These are phyloP conservation scores for Pythium graminicola DNA, from an alignment of 352 stramenopile species.

Conservation along the genomic window DNA sequence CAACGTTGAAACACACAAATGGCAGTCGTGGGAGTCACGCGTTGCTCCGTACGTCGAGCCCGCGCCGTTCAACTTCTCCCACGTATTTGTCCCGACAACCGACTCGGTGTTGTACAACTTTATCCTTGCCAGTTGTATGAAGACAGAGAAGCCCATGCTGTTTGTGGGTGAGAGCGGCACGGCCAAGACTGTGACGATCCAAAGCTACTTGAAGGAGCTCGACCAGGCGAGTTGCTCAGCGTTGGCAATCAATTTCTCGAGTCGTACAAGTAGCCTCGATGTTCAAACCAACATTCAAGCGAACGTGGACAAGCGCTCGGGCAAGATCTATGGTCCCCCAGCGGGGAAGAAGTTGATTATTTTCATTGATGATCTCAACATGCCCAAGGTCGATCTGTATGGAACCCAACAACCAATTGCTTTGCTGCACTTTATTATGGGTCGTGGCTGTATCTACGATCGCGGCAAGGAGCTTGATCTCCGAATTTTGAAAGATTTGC, in stretches of 20 bases:
- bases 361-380: conserved; percentile 95
- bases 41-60: conserved; percentile 90
- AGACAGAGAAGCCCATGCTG: conserved; percentile 84
- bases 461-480: conserved; percentile 91
- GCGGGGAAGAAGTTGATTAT: conserved; percentile 86
- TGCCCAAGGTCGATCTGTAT: conserved; percentile 92
- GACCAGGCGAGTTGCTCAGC: conserved; percentile 56
- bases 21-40: conserved; percentile 83
- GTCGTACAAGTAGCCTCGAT: conserved; percentile 78
- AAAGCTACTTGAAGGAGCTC: conserved; percentile 89
- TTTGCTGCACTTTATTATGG: conserved; percentile 91
- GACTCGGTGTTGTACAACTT: conserved; percentile 93
- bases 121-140: conserved; percentile 84
- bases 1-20: conserved; percentile 85
- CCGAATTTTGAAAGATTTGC: conserved; percentile 87
- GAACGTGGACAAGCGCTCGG: conserved; percentile 94
- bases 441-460: conserved; percentile 95
- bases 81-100: conserved; percentile 94
- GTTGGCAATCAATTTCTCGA: conserved; percentile 89
- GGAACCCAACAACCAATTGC: conserved; percentile 92
- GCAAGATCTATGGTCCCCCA: conserved; percentile 89
- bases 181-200: conserved; percentile 94
- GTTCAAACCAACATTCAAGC: conserved; percentile 90
- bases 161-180: conserved; percentile 94
- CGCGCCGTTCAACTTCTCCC: conserved; percentile 90